Evolutionary conservation across 108 stramenopile genomes (phyloP), one percentile per base, ranked within the genome.

Genomic region (Pseudonitzschia delicatissima): DNA sequence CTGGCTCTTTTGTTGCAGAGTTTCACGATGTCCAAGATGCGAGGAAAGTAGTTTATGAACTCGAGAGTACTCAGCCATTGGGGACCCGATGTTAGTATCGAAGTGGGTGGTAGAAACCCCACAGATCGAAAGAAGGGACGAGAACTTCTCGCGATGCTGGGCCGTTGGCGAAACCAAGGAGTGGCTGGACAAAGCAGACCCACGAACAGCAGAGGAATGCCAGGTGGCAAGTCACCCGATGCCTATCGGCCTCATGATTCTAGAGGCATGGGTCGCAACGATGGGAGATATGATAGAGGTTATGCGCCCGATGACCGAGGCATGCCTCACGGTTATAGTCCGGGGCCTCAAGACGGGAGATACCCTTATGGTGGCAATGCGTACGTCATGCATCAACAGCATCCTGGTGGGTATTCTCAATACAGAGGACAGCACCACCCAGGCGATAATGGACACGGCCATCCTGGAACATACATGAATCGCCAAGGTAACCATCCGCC

Each of bases 1-100:
- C 18, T 62, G 40, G n/a, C 49, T 87, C 90, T 0, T 95, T 79
- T 70, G 57, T 92, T 35, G 87, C 87, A 3, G 89, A 92, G 71
- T 95, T 90, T 68, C 87, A 88, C 59, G 88, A 95, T 67, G 65
- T 89, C 28, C 94, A 95, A 66, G 94, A 95, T 71, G 87, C 94
- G 18, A 87, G 80, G 55, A 91, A 92, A 66, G 91, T 91, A 27
- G 73, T 87, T 53, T 62, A 91, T 71, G 94, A 95, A 58, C 58
- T 95, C 26, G 84, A 87, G 53, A 85, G 84, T 37, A 67, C 84
- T 13, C 82, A 87, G 71, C 89, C 90, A n/a, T n/a, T 95, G 86
- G 84, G 94, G 90, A 9, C 78, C 77, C 4, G 66, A 73, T 47
- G 86, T 81, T 31, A 75, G 61, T 29, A 84, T 92, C 25, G 83